Conservation (phyloP, 495 filamentous ascomycete genomes). For the Talaromyces thailandensis region DNA sequence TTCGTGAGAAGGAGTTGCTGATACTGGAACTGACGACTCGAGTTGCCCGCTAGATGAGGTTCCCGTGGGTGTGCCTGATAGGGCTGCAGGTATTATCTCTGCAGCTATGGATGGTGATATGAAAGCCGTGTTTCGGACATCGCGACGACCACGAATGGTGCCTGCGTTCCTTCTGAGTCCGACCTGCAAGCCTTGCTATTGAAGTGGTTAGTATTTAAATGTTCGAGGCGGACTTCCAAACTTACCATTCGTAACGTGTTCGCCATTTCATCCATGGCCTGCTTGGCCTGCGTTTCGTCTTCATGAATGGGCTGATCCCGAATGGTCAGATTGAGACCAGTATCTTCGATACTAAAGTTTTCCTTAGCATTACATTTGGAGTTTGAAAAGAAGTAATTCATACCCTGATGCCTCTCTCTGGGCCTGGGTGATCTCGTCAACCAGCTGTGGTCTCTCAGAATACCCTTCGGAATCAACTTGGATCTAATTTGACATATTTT, state of each 20-base stretch:
- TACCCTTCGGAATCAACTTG: constrained; percentile 54
- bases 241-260: constrained; percentile 66
- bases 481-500: constrained; percentile 17
- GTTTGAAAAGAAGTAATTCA: constrained; percentile 6
- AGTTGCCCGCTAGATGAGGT: constrained; percentile 25
- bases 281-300: constrained; percentile 80
- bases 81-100: constrained; percentile 12
- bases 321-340: constrained; percentile 83
- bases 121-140: constrained; percentile 84
- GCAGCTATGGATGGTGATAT: constrained; percentile 36
- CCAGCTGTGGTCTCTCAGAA: constrained; percentile 54
- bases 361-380: constrained; percentile 10
- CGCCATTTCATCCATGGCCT: constrained; percentile 85
- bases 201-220: constrained; percentile 5
- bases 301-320: constrained; percentile 87
- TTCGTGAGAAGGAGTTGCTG: constrained; percentile 23
- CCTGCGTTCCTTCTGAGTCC: constrained; percentile 56
- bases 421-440: constrained; percentile 78
- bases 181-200: constrained; percentile 44
- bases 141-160: constrained; percentile 79
- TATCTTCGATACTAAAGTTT: constrained; percentile 48
- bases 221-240: constrained; percentile 4
- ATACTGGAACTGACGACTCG: constrained; percentile 35
- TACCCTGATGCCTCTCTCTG: constrained; percentile 65
- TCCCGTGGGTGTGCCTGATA: constrained; percentile 14